Conservation (phyloP, 371 early-diverging fungal genomes). For the Mucor velutinosus region DNA sequence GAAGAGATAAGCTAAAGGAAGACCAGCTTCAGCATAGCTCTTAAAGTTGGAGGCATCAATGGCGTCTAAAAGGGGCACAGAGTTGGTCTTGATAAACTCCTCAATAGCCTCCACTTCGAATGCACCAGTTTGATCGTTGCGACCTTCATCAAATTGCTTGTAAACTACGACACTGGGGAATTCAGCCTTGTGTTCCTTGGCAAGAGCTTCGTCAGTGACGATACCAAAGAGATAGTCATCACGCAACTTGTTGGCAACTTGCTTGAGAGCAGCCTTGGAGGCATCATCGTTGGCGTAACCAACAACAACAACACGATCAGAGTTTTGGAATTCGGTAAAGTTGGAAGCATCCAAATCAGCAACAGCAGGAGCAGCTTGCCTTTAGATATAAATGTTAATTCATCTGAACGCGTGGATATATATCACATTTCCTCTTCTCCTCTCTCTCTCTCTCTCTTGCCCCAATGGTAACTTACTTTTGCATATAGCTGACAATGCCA, state of each 20-base stretch:
- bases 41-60: constrained; percentile 87
- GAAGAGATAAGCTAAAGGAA: constrained; percentile 91
- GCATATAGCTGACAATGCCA: constrained; percentile 87
- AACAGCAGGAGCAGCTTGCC: constrained; percentile 80
- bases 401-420: background rate
- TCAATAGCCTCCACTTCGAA: constrained; percentile 56
- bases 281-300: constrained; percentile 75
- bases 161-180: constrained; percentile 77
- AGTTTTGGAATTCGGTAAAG: constrained; percentile 72
- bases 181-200: constrained; percentile 48
- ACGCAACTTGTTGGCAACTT: constrained; percentile 75
- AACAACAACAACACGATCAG: constrained; percentile 88
- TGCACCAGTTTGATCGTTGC: constrained; percentile 61
- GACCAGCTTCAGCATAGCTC: constrained; percentile 77
- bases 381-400: constrained; percentile 20
- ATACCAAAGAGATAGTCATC: constrained; percentile 87
- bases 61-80: constrained; percentile 89
- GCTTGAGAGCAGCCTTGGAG: constrained; percentile 57
- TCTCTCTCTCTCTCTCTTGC: background rate
- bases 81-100: constrained; percentile 71
- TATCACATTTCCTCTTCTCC: background rate
- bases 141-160: constrained; percentile 91
- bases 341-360: constrained; percentile 63
- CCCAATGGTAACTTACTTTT: constrained; percentile 76
- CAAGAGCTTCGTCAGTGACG: constrained; percentile 58